Evolutionary conservation across 352 stramenopile genomes (phyloP), one percentile per base, ranked within the genome.

Genomic region (Globisporangium cystogenes): DNA sequence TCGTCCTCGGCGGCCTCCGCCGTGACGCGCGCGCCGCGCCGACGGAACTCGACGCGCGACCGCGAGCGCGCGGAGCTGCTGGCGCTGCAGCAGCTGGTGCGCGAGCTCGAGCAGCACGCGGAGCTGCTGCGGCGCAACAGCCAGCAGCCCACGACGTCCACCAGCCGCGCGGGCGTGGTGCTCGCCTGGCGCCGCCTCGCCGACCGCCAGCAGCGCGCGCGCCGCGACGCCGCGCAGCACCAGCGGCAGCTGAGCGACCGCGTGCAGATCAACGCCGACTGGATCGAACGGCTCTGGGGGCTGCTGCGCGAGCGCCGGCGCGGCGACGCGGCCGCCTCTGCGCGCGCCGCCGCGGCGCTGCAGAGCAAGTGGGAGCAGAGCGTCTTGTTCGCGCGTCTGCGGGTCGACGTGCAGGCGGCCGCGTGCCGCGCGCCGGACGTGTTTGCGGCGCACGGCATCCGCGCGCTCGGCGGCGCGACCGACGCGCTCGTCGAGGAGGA

Each of bases 41-140:
- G 51, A n/a, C 58, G 62, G 21, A 63, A 69, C 46, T 65, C 57
- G 40, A 70, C 62, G n/a, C 48, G 62, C 39, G 57, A 66, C 57
- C 62, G 57, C 41, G 62, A 64, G 39, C 59, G 60, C 39, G 59
- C 63, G 5, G 59, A 70, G 51, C 51, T 53, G 2, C 7, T 39
- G 18, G 48, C 59, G 23, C 55, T 70, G 8, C 59, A 49, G 1
- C 47, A 49, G 10, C 46, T 70, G 3, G 37, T n/a, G 14, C 14
- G 23, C 21, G 50, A 70, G 20, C 39, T 70, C 16, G 45, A 65
- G 39, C 20, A 33, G 31, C 49, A 60, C 18, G 8, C 60, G 6
- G 23, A 15, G 15, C 14, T 16, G 8, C 41, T 68, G 3, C 24
- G 31, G 21, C 23, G 31, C 11, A 31, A 39, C 20, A 44, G 50